Percentiles rank a stretch among this genome's conserved stretches.
Evolutionary conservation across 2,329 filamentous ascomycete species (phyloP).

Genomic region (Ophiostoma populinum): DNA sequence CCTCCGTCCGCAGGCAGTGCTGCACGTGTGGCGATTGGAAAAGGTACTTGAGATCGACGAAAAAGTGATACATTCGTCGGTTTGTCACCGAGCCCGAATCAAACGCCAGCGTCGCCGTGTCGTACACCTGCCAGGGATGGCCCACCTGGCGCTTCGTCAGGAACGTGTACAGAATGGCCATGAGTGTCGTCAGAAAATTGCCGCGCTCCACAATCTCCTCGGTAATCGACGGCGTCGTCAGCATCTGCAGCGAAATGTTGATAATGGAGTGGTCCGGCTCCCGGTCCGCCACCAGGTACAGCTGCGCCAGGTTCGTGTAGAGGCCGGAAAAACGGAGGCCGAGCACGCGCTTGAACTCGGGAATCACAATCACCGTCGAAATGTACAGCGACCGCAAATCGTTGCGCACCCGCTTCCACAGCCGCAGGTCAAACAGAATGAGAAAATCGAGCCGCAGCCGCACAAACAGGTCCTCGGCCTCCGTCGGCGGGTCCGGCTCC

Average conservation of each 20-base stretch:
- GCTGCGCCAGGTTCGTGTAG: conserved; percentile 81
- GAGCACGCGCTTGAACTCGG: conserved; percentile 87
- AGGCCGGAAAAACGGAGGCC: conserved; percentile 87
- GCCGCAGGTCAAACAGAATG: conserved; percentile 79
- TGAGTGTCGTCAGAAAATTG: conserved; percentile 87
- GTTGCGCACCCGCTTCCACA: conserved; percentile 93
- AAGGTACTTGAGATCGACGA: conserved; percentile 81
- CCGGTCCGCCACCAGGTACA: conserved; percentile 88
- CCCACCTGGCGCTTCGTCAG: conserved; percentile 90
- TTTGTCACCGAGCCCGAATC: conserved; percentile 93
- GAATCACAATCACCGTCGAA: conserved; percentile 86
- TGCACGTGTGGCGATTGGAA: conserved; percentile 81
- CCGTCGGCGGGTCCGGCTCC: conserved; percentile 42
- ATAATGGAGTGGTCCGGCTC: conserved; percentile 98
- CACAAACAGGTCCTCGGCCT: conserved; percentile 76
- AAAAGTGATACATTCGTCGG: conserved; percentile 92
- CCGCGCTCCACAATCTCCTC: conserved; percentile 87
- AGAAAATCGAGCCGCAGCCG: conserved; percentile 85
- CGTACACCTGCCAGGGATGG: conserved; percentile 76
- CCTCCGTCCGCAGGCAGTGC: conserved; percentile 63
- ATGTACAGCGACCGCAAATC: conserved; percentile 89
- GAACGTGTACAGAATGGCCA: conserved; percentile 96
- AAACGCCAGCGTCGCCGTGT: conserved; percentile 74
- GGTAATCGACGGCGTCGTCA: conserved; percentile 92
- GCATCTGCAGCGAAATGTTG: conserved; percentile 88